Evolutionary conservation across 495 filamentous ascomycete genomes (phyloP).

Genomic region (Neurospora terricola): DNA sequence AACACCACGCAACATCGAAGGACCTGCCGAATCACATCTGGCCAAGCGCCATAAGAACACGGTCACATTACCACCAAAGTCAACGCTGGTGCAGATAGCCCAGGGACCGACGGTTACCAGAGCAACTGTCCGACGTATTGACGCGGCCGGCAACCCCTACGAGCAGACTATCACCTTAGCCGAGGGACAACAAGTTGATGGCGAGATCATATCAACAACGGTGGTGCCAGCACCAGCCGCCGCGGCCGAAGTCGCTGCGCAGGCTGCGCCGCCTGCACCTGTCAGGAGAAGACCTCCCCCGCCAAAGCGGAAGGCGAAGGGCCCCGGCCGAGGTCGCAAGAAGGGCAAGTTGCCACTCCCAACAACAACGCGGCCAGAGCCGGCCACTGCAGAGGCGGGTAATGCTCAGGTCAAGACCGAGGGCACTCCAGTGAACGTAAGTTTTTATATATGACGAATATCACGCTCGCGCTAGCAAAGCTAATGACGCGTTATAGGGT

Average conservation of each 20-base stretch:
- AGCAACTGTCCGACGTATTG: slow-evolving; percentile 66
- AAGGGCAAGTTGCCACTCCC: slow-evolving; percentile 47
- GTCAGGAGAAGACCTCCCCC: slow-evolving; percentile 56
- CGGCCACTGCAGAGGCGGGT: slow-evolving; percentile 12
- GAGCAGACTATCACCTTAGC: slow-evolving; percentile 72
- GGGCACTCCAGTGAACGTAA: slow-evolving; percentile 20
- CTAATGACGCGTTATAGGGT: slow-evolving; percentile 13
- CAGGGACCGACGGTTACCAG: slow-evolving; percentile 47
- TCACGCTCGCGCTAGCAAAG: not conserved
- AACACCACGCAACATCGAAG: slow-evolving; percentile 66
- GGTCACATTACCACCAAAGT: slow-evolving; percentile 35
- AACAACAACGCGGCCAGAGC: slow-evolving; percentile 19
- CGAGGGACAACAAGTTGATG: slow-evolving; percentile 72
- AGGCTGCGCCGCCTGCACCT: slow-evolving; percentile 22
- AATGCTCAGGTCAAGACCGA: slow-evolving; percentile 18
- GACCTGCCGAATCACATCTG: slow-evolving; percentile 66
- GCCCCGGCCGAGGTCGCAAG: slow-evolving; percentile 55
- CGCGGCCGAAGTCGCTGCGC: slow-evolving; percentile 13
- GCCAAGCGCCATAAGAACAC: slow-evolving; percentile 78
- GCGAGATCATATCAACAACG: slow-evolving; percentile 59
- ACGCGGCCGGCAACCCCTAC: slow-evolving; percentile 67
- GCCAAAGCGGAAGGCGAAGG: slow-evolving; percentile 65
- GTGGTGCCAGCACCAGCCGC: slow-evolving; percentile 30
- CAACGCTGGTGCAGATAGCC: slow-evolving; percentile 29
- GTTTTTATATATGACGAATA: not conserved